Evolutionary conservation across 2,329 filamentous ascomycete species (phyloP), one percentile per base, ranked within the genome.

Genomic region (Diaporthe vaccinii): DNA sequence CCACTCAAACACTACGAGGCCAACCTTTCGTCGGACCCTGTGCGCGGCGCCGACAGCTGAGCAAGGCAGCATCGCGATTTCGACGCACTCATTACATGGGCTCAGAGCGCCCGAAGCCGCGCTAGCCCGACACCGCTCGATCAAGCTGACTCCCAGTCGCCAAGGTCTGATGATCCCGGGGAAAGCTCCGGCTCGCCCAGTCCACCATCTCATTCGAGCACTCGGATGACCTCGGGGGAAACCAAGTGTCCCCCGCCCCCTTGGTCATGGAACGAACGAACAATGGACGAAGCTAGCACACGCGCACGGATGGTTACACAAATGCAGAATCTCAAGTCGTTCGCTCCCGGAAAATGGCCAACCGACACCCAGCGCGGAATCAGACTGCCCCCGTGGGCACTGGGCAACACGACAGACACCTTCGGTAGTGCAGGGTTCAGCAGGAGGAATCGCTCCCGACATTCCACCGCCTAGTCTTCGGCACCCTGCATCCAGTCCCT

Each of bases 111-210:
- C 65, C 46, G 65, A 68, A 20, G 65, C 65, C 65, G 46, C 65
- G 65, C 65, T 68, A 68, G 46, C 65, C 65, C 65, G 65, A 68
- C 65, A 68, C 65, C 65, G 65, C 65, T 68, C 65, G 46, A 68
- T 20, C 46, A 68, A 53, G 65, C 65, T 68, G 65, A 28, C n/a
- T 68, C 46, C 65, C 65, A 68, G 65, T 53, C 65, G 65, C 46
- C 65, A 68, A 68, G 65, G 65, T 68, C 65, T 68, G 65, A 51
- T 68, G 31, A 53, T 20, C 65, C 62, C 65, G 65, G 65, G 65
- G 65, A 68, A 68, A 28, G 65, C 65, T 68, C 65, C 65, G 65
- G 65, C 65, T 53, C 31, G 65, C 34, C 46, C 65, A 68, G 65
- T 28, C 65, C 65, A 53, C 46, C 28, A 53, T 15, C 46, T 28